Evolutionary conservation across 805 yeast species (phyloP), one percentile per base, ranked within the genome.

Genomic region (Wickerhamomyces kurtzmanii): DNA sequence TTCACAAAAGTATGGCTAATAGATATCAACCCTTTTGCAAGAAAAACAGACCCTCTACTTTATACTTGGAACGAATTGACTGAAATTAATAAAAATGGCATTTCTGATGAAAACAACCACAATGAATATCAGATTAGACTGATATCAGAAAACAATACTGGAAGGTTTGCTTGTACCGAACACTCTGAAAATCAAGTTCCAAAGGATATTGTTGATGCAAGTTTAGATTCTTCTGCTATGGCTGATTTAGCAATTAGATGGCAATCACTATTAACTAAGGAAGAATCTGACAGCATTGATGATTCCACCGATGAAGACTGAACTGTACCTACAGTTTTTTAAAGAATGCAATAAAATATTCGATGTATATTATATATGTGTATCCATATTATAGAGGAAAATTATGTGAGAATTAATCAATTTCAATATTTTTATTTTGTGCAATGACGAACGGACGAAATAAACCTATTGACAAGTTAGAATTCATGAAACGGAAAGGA

Each of bases 131-230:
- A 67, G 26, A 48, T 89, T 13, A 57, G 97, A 17, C 50, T 89
- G 10, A 75, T 89, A 5, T 66, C 73, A 2, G 69, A 73, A 39
- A 71, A 71, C 13, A 82, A 85, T 36, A 57, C 81, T 6, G 82
- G 85, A 0, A 60, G 89, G 17, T 86, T 86, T 58, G 78, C 84
- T 1, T 55, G 74, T 1, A 83, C 80, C 38, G 94, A 84, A 27
- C 89, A 84, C 46, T 72, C 94, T 3, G 94, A 89, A 42, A 84
- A 77, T 49, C 87, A 83, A 44, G 95, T 91, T 3, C 99, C 99
- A 0, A 64, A 69, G 29, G 99, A 91, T 44, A 73, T 91, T 13
- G 80, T 91, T 4, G 91, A 85, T 47, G 95, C 96, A 3, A 65
- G 82, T 19, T 43, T 73, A 40, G 75, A 80, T 39, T 68, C 87